Evolutionary conservation across 352 stramenopile species (phyloP).

Genomic region (Pythium sp.): DNA sequence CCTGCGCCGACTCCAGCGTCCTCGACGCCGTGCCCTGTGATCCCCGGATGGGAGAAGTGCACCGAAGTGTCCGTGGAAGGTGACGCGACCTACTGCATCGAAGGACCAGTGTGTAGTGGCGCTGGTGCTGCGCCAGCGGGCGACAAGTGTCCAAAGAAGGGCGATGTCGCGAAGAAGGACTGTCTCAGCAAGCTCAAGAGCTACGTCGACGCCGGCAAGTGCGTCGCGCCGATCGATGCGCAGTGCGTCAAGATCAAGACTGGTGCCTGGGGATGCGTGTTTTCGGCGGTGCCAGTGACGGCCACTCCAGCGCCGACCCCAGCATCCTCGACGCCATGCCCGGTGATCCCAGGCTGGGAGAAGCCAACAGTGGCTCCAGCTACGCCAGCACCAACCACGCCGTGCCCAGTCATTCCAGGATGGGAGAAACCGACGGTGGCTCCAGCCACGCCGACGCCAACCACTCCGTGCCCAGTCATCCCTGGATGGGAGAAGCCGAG

Average conservation of each 20-base stretch:
- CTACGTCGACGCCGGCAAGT: conserved; percentile 45
- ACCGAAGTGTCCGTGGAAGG: conserved; percentile 61
- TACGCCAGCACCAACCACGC: conserved; percentile 14
- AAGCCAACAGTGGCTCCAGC: conserved; percentile 26
- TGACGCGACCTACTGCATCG: conserved; percentile 74
- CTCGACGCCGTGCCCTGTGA: conserved; percentile 9
- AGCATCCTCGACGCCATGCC: conserved; percentile 11
- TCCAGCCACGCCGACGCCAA: conserved; percentile 18
- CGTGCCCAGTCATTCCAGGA: conserved; percentile 7
- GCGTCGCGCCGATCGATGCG: conserved; percentile 48
- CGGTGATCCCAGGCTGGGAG: conserved; percentile 19
- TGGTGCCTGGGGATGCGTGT: conserved; percentile 72
- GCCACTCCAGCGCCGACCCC: conserved; percentile 25
- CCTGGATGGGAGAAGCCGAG: conserved; percentile 12
- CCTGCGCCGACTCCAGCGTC: neutral
- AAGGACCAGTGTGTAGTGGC: conserved; percentile 60
- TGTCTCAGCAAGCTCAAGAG: conserved; percentile 58
- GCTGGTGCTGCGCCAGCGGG: conserved; percentile 37
- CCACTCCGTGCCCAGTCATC: conserved; percentile 8
- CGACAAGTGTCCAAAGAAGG: conserved; percentile 50
- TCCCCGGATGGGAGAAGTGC: conserved; percentile 17
- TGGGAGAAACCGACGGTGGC: conserved; percentile 26
- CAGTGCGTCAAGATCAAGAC: conserved; percentile 63
- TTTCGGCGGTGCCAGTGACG: conserved; percentile 8
- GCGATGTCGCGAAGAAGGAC: conserved; percentile 49